Evolutionary conservation across 108 stramenopile genomes (phyloP), one percentile per base, ranked within the genome.

Genomic region (Phaeodactylum tricornutum): DNA sequence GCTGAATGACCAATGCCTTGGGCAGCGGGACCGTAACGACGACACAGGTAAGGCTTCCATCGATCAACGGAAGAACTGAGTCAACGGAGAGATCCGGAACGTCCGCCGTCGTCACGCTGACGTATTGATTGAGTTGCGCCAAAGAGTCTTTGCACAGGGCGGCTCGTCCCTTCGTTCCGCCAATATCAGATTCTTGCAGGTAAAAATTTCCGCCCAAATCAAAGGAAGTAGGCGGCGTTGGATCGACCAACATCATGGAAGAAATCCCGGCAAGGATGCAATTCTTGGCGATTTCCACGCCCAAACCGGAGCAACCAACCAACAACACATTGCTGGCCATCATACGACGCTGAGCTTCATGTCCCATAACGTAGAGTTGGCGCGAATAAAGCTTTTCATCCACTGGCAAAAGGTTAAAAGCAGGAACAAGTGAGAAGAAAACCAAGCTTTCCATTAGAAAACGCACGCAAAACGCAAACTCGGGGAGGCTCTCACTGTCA

Each of bases 281-380:
- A 55, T 97, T 97, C 69, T 97, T 97, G 54, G 92, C 96, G 2
- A 90, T 69, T 72, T 97, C 88, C 30, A 75, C 96, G 12, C 96
- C 98, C 16, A 95, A 71, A 1, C 98, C 98, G 11, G 72, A 75
- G 23, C 84, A 46, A 20, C 98, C 98, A 16, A 93, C 58, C 44
- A 99, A 30, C 39, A 98, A 65, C 27, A 93, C 96, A 9, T 74
- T 64, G 30, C 83, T 78, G n/a, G 80, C 69, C 72, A 93, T 90
- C 96, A 99, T 92, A 24, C 90, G 83, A 29, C 81, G 75, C 65
- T 98, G 96, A 23, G 96, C 98, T 67, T 96, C 96, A 66, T 95
- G 93, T 33, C 98, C 98, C 92, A 96, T 95, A n/a, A 98, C 96
- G 59, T 97, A 97, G 21, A 99, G 92, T 72, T 99, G 98, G 16